Percentiles rank a stretch among this genome's conserved stretches.
Conservation (phyloP, 352 stramenopile genomes). For the Pythium utonaiense region DNA sequence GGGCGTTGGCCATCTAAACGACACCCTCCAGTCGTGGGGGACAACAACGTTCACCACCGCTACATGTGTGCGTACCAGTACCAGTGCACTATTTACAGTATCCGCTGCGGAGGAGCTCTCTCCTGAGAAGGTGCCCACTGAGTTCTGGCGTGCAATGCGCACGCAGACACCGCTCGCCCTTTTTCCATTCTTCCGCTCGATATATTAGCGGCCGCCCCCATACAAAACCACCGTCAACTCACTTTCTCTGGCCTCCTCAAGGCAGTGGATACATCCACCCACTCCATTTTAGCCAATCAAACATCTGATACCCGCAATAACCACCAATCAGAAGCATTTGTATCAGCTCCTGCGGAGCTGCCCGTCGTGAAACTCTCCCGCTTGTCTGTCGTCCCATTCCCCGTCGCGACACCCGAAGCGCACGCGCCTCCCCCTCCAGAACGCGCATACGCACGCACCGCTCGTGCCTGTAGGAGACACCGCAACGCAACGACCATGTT, state of each 20-base stretch:
- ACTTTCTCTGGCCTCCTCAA: neutral
- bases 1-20: too few species aligned
- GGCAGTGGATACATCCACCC: neutral
- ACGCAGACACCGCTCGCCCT: too few species aligned
- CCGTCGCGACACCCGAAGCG: neutral
- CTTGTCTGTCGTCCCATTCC: neutral
- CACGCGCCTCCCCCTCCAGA: neutral
- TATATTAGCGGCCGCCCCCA: too few species aligned
- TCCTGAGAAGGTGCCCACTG: too few species aligned
- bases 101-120: too few species aligned
- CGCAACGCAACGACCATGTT: conserved; percentile 41
- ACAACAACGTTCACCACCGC: too few species aligned
- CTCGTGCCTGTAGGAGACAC: neutral
- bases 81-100: too few species aligned
- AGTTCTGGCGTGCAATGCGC: too few species aligned
- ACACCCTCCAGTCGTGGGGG: too few species aligned
- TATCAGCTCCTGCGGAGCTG: neutral
- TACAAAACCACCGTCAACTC: neutral
- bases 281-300: neutral
- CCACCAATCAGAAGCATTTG: neutral
- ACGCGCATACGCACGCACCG: neutral
- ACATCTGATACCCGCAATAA: neutral
- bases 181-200: too few species aligned
- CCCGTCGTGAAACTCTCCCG: neutral
- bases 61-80: too few species aligned